Base-by-base conservation (phyloP, 371 early-diverging fungal species). In the Globomyces sp. region DNA sequence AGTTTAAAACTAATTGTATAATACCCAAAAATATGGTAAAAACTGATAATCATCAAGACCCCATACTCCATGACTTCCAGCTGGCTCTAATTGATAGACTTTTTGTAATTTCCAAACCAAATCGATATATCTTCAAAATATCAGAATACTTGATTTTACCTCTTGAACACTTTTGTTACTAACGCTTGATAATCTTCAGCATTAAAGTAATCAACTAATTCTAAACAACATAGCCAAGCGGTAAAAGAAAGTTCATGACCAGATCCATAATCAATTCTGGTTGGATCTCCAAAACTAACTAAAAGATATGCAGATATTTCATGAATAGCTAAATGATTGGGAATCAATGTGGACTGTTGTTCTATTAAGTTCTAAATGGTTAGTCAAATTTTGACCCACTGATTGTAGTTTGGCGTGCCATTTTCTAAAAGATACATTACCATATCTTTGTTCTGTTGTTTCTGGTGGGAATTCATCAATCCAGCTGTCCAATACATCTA, bases 1-100 rank as follows among this genome's bases (percentile, higher is more conserved):
- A 24, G 24, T 24, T 24, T 24, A 24, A 24, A 24, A 24, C 24
- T 0, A 0, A 24, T 24, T 24, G 24, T 24, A 24, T 24, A 24
- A 24, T 24, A 24, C 24, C 24, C 24, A 24, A 62, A 96, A 69
- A 77, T 95, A 99, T 11, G 99, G 99, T 70, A 99, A 75, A 71
- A 99, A 95, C 68, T 99, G 99, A 75, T 96, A 99, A 76, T 99
- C 99, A 74, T 99, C 99, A 42, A 99, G 74, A 3, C 99, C 99
- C 99, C 99, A 99, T n/a, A 95, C 96, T 65, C 99, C 99, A 70
- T 99, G 97, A 6, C 93, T 92, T 0, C 99, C 99, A n/a, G 99
- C 99, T 8, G 99, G 99, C 73, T 99, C 99, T 34, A 99, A 82
- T 92, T 96, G 95, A 82, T 98, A 99, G 40, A 86, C 84, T 68